These are phyloP conservation scores for Cyberlindnera mycetangii DNA, from an alignment of 805 yeast species.

Conservation along the genomic window DNA sequence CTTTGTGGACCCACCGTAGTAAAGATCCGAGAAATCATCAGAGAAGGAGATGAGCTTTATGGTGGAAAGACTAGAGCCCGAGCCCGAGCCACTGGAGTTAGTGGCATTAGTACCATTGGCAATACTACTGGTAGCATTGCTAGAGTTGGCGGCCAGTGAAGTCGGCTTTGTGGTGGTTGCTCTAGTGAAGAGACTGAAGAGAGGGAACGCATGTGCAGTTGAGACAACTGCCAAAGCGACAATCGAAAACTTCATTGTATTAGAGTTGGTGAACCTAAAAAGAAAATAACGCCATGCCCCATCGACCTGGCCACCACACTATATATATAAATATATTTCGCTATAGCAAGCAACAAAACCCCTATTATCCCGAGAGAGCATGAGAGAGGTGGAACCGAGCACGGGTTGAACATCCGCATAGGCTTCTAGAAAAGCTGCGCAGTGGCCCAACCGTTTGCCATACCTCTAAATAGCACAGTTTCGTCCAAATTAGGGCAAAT, in stretches of 20 bases:
- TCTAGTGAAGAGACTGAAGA: not conserved
- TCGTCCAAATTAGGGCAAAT: no score
- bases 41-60: conserved; percentile 17
- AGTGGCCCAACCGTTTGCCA: no score
- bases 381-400: not conserved
- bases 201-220: not conserved
- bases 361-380: not conserved
- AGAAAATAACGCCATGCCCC: no score
- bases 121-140: not conserved
- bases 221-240: not conserved
- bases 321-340: no score
- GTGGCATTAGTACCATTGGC: conserved; percentile 10
- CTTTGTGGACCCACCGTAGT: conserved; percentile 4
- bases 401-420: no score
- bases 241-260: not conserved
- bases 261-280: not conserved
- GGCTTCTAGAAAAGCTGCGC: no score
- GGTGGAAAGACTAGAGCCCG: not conserved
- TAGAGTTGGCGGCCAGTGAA: not conserved
- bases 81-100: not conserved
- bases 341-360: not conserved
- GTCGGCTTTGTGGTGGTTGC: not conserved
- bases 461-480: no score
- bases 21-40: conserved; percentile 15
- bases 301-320: no score